Conservation (phyloP, 164 flowering plant genomes). For the Chimonanthus praecox region DNA sequence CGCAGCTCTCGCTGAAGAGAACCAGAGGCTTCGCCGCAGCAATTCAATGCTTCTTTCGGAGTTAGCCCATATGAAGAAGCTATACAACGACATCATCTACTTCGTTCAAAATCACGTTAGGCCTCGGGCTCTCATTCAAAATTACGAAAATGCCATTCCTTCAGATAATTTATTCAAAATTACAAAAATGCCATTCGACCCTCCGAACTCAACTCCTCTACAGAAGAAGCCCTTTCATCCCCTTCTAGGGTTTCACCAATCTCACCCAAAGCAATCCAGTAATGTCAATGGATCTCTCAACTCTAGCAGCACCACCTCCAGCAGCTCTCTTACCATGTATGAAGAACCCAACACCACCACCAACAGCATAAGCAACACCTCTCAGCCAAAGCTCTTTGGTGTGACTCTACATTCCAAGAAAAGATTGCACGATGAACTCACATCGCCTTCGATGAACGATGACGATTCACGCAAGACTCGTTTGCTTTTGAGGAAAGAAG, state of each 20-base stretch:
- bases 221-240: slow-evolving; percentile 39
- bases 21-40: slow-evolving; percentile 77
- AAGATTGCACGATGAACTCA: slow-evolving; percentile 67
- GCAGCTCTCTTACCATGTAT: slow-evolving; percentile 33
- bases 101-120: slow-evolving; percentile 93
- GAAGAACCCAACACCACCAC: slow-evolving; percentile 29
- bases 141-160: too few species aligned
- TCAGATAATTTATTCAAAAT: too few species aligned
- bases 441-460: slow-evolving; percentile 11
- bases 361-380: slow-evolving; percentile 1
- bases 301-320: slow-evolving; percentile 29
- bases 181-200: too few species aligned
- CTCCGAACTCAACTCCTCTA: not conserved
- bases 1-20: slow-evolving; percentile 70
- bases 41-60: slow-evolving; percentile 82
- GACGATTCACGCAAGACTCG: slow-evolving; percentile 51
- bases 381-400: slow-evolving; percentile 70
- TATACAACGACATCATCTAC: slow-evolving; percentile 89
- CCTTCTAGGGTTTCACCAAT: slow-evolving; percentile 29
- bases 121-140: slow-evolving; percentile 55
- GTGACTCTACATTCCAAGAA: slow-evolving; percentile 76
- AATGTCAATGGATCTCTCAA: slow-evolving; percentile 8
- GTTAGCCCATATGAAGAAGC: slow-evolving; percentile 86
- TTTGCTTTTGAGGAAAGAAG: slow-evolving; percentile 49
- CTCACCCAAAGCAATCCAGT: slow-evolving; percentile 23